A percentile compares a stretch with the other conserved stretches of the same genome.
These are phyloP conservation scores for Oenanthe javanica DNA, from an alignment of 140 eudicot genomes.

Conservation along the genomic window DNA sequence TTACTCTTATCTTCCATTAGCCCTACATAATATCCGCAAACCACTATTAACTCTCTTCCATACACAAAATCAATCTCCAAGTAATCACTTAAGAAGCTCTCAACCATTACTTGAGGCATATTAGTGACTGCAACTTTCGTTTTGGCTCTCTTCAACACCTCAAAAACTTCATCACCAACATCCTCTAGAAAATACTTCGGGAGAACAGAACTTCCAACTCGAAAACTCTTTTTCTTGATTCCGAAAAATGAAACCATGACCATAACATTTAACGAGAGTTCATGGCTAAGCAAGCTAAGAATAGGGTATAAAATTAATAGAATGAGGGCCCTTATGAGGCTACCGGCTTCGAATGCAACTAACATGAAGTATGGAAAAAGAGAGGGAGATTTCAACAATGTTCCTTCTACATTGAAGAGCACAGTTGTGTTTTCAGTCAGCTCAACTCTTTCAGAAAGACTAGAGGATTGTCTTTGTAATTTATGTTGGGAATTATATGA, in stretches of 20 bases:
- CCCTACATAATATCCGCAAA: slow-evolving; percentile 52
- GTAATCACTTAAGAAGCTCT: slow-evolving; percentile 54
- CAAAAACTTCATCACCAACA: slow-evolving; percentile 59
- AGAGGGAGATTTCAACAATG: slow-evolving; percentile 48
- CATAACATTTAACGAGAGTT: slow-evolving; percentile 39
- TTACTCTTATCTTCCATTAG: slow-evolving; percentile 40
- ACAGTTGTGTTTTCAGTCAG: slow-evolving; percentile 26
- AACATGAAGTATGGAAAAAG: slow-evolving; percentile 65
- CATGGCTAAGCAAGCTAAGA: slow-evolving; percentile 27
- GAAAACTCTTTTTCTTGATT: slow-evolving; percentile 38
- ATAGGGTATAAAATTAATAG: slow-evolving; percentile 45
- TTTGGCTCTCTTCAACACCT: slow-evolving; percentile 38
- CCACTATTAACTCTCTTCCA: slow-evolving; percentile 50
- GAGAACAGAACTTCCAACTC: slow-evolving; percentile 50
- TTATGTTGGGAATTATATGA: slow-evolving; percentile 5
- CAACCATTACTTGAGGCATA: slow-evolving; percentile 65
- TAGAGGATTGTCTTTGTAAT: slow-evolving; percentile 16
- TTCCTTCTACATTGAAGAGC: slow-evolving; percentile 46
- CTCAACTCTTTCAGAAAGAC: slow-evolving; percentile 8
- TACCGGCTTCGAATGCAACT: slow-evolving; percentile 67
- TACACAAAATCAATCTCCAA: slow-evolving; percentile 52
- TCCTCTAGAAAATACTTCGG: slow-evolving; percentile 62
- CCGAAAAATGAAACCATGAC: slow-evolving; percentile 62
- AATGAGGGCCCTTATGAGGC: slow-evolving; percentile 44
- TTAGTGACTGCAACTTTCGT: slow-evolving; percentile 48